Percentiles rank a stretch among this genome's conserved stretches.
Evolutionary conservation across 1,139 yeast species (phyloP).

Genomic region (Scheffersomyces segobiensis): DNA sequence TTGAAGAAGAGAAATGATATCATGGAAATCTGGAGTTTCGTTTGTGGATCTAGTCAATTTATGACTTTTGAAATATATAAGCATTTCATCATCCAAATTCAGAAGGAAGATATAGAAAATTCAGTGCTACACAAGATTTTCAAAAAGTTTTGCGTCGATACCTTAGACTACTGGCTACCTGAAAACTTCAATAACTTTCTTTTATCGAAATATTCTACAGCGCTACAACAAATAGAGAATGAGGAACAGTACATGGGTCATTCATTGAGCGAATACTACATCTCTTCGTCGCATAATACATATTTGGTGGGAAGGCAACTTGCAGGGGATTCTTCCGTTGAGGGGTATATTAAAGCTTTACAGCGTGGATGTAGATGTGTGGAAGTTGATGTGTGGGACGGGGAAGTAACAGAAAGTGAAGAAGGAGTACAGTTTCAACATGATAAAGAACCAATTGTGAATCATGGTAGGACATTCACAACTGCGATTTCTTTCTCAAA

Average conservation of each 20-base stretch:
- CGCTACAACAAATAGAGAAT: slow-evolving; percentile 28
- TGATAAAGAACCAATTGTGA: slow-evolving; percentile 70
- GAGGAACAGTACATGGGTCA: slow-evolving; percentile 46
- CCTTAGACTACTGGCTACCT: slow-evolving; percentile 34
- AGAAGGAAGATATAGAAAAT: slow-evolving; percentile 44
- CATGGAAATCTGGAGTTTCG: slow-evolving; percentile 23
- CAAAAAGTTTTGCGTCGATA: slow-evolving; percentile 39
- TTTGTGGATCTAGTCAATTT: slow-evolving; percentile 31
- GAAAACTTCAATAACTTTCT: slow-evolving; percentile 56
- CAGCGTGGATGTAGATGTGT: slow-evolving; percentile 92
- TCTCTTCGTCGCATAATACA: slow-evolving; percentile 94
- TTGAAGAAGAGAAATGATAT: slow-evolving; percentile 39
- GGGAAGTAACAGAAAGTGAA: slow-evolving; percentile 31
- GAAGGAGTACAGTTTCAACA: slow-evolving; percentile 9
- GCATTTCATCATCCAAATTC: slow-evolving; percentile 50
- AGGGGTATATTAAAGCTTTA: slow-evolving; percentile 84
- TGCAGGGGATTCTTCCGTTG: slow-evolving; percentile 89
- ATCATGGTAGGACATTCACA: slow-evolving; percentile 86
- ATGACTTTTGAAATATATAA: slow-evolving; percentile 47
- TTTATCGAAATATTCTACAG: slow-evolving; percentile 46
- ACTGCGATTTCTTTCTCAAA: slow-evolving; percentile 66
- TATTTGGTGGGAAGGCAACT: slow-evolving; percentile 86
- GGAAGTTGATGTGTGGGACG: slow-evolving; percentile 96
- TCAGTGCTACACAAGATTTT: slow-evolving; percentile 39
- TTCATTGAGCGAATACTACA: slow-evolving; percentile 83